Percentiles rank a stretch among this genome's conserved stretches.
Conservation (phyloP, 306 rosid genomes). For the Cajanus cajan region DNA sequence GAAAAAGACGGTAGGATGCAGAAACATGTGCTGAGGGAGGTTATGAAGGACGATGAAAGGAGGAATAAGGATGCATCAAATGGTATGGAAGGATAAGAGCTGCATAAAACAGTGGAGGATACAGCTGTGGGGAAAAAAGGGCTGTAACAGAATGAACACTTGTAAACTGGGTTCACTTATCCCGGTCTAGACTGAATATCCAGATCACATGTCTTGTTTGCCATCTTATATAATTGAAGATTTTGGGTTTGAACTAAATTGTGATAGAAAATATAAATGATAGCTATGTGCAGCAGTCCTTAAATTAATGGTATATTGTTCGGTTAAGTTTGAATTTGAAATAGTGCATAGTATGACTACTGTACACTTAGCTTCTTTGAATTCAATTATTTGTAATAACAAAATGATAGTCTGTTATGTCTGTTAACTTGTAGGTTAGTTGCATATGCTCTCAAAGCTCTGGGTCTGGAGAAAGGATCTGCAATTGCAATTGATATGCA, state of each 20-base stretch:
- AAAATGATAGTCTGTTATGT: slow-evolving; percentile 29
- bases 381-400: background rate
- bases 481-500: slow-evolving; percentile 97
- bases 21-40: background rate
- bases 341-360: background rate
- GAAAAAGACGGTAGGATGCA: background rate
- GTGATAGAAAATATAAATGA: background rate
- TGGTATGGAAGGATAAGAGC: background rate
- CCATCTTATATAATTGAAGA: background rate
- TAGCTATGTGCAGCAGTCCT: background rate
- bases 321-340: slow-evolving; percentile 14
- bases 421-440: slow-evolving; percentile 66
- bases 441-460: slow-evolving; percentile 69
- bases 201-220: background rate
- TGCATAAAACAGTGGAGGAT: background rate
- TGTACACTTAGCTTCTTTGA: background rate
- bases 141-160: background rate
- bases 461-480: slow-evolving; percentile 79
- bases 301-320: slow-evolving; percentile 6
- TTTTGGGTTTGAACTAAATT: background rate
- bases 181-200: background rate
- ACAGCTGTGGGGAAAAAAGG: background rate
- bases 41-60: background rate
- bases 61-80: background rate
- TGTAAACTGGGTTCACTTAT: background rate